These are phyloP conservation scores for Aspergillus baeticus DNA, from an alignment of 495 filamentous ascomycete genomes.

Conservation along the genomic window DNA sequence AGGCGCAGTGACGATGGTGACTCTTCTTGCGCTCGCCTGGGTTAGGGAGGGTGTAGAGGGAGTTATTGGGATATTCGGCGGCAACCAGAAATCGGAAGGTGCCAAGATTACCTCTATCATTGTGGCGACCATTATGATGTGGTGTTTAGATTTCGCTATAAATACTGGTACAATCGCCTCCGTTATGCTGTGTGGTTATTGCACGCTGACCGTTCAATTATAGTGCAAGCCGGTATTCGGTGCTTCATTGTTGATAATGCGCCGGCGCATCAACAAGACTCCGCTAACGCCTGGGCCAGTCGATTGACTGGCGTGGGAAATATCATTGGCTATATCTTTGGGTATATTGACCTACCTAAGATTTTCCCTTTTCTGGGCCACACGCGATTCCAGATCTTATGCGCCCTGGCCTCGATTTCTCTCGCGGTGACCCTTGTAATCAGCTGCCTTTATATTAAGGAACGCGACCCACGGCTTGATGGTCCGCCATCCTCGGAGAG, in stretches of 20 bases:
- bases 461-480: slow-evolving; percentile 77
- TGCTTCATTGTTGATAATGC: slow-evolving; percentile 90
- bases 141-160: slow-evolving; percentile 85
- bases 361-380: slow-evolving; percentile 73
- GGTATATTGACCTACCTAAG: slow-evolving; percentile 72
- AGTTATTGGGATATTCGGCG: slow-evolving; percentile 70
- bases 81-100: slow-evolving; percentile 55
- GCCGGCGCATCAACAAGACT: slow-evolving; percentile 84
- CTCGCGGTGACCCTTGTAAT: slow-evolving; percentile 64
- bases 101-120: slow-evolving; percentile 63
- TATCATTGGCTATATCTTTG: slow-evolving; percentile 80
- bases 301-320: slow-evolving; percentile 80
- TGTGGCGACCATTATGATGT: slow-evolving; percentile 78
- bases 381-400: slow-evolving; percentile 87
- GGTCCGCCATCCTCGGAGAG: slow-evolving; percentile 55
- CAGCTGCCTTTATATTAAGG: slow-evolving; percentile 63
- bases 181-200: not conserved
- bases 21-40: slow-evolving; percentile 78
- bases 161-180: slow-evolving; percentile 67
- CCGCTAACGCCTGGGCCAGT: slow-evolving; percentile 85
- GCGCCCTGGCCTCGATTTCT: slow-evolving; percentile 72
- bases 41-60: slow-evolving; percentile 73
- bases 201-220: slow-evolving; percentile 6
- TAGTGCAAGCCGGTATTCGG: slow-evolving; percentile 83
- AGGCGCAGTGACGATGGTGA: slow-evolving; percentile 66